Percentiles rank a stretch among this genome's conserved stretches.
phyloP scores from a whole-genome alignment of 1,284 basidiomycete genomes.

The Fomitopsis betulina region DNA sequence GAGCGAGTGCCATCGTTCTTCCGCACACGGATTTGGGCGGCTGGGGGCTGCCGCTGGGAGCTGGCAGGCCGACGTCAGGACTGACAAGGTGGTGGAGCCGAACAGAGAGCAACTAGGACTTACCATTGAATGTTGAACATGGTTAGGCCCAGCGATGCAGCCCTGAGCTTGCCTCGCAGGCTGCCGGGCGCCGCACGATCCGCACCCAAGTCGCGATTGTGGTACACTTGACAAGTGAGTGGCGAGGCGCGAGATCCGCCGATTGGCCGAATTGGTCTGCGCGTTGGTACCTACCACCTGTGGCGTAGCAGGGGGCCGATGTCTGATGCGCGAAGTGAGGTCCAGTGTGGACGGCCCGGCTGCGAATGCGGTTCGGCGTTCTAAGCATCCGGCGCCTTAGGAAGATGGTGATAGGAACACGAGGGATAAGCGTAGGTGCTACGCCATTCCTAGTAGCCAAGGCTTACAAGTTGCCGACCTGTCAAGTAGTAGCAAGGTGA shows the following conservation, averaged over 20 bases:
- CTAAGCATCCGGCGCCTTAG: not conserved
- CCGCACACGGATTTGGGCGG: too few relatives aligned
- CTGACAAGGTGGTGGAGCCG: too few relatives aligned
- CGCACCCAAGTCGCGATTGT: not conserved
- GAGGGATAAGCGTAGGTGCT: not conserved
- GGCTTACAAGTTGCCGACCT: not conserved
- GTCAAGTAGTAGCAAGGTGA: too few relatives aligned
- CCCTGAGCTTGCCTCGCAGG: not conserved
- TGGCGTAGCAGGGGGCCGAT: not conserved
- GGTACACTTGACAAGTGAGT: not conserved
- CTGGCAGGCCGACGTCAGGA: too few relatives aligned
- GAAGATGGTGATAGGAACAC: too few relatives aligned
- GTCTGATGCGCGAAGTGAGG: not conserved
- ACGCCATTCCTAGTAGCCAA: not conserved
- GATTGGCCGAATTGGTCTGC: not conserved
- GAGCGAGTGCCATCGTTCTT: too few relatives aligned
- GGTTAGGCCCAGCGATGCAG: not conserved
- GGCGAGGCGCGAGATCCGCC: not conserved
- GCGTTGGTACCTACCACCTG: not conserved
- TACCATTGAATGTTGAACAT: not conserved
- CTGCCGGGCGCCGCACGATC: not conserved
- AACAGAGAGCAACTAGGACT: too few relatives aligned
- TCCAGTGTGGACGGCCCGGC: not conserved
- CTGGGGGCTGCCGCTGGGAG: too few relatives aligned
- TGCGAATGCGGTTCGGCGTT: not conserved